Evolutionary conservation across 2,329 filamentous ascomycete species (phyloP).

Genomic region (Hortaea werneckii): DNA sequence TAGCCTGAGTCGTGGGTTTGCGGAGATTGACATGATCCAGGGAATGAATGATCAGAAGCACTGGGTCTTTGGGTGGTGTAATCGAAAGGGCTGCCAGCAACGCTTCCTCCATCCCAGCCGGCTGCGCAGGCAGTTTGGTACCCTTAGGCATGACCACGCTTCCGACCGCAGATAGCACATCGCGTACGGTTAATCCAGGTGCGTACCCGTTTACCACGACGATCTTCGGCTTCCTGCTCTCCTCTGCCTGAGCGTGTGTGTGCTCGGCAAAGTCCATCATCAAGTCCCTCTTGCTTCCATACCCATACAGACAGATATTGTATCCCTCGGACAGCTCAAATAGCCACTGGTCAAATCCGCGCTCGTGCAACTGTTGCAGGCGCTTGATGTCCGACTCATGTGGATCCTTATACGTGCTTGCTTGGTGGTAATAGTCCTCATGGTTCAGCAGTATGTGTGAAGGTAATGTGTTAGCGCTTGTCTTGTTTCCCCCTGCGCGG

Average conservation of each 20-base stretch:
- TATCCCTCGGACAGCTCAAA: conserved; percentile 85
- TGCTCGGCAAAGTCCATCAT: conserved; percentile 66
- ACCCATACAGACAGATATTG: conserved; percentile 84
- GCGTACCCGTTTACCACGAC: conserved; percentile 82
- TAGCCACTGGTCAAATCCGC: conserved; percentile 81
- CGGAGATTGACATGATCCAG: conserved; percentile 73
- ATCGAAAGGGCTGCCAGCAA: conserved; percentile 52
- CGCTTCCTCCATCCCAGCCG: conserved; percentile 56
- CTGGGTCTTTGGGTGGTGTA: conserved; percentile 29
- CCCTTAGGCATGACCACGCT: conserved; percentile 45
- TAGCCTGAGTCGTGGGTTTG: conserved; percentile 55
- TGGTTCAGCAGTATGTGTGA: conserved; percentile 71
- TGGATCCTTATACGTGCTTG: conserved; percentile 54
- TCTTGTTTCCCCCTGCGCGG: conserved; percentile 67
- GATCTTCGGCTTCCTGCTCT: conserved; percentile 42
- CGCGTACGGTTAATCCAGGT: conserved; percentile 53
- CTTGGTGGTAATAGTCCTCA: conserved; percentile 75
- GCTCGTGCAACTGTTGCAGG: conserved; percentile 63
- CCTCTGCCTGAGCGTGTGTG: conserved; percentile 41
- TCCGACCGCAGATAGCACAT: conserved; percentile 60
- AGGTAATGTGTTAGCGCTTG: conserved; percentile 74
- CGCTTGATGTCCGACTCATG: conserved; percentile 62
- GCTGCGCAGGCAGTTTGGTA: conserved; percentile 53
- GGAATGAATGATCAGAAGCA: conserved; percentile 56
- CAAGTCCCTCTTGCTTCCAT: conserved; percentile 75